Evolutionary conservation across 2,329 filamentous ascomycete species (phyloP), one percentile per base, ranked within the genome.

Genomic region (Fusarium ramigenum): DNA sequence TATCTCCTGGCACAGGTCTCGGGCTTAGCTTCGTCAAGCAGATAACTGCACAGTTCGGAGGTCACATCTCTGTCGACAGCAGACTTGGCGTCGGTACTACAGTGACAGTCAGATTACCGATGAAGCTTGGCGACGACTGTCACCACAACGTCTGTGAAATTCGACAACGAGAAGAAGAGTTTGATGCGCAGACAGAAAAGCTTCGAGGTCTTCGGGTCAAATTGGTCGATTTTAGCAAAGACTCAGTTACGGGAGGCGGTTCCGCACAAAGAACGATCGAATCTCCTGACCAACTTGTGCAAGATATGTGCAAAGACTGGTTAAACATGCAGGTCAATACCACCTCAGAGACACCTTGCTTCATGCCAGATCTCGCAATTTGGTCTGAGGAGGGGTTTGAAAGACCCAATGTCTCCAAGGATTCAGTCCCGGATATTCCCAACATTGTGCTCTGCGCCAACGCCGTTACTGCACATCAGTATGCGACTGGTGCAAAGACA

Each of bases 21-120:
- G 92, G 92, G 0, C 80, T 93, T 36, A 91, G 88, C 44, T 88
- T 93, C 14, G 91, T 93, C 5, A 85, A 87, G 25, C 82, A 84
- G 57, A 88, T 93, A 11, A 87, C 91, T 3, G 84, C 85, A 19
- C 85, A 87, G 12, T 82, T 93, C 0, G 85, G 86, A 30, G 91
- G 91, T 0, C 84, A 83, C 4, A 88, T 93, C 47, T 83, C 87
- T 4, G 85, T 93, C n/a, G 83, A 84, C 60, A 91, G 82, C 36
- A 75, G 77, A 15, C 50, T 81, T 4, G 81, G 80, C 9, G 64
- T 76, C 5, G 84, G 84, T 2, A 85, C 84, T 5, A 81, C 75
- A 2, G 79, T 83, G 5, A 75, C 72, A 1, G 82, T 84, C 6
- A 77, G 69, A 7, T 46, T 84, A 2, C 82, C 80, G 0, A 69